Base-by-base conservation (phyloP, 106 monocot genomes). In the Dendrobium chrysotoxum region DNA sequence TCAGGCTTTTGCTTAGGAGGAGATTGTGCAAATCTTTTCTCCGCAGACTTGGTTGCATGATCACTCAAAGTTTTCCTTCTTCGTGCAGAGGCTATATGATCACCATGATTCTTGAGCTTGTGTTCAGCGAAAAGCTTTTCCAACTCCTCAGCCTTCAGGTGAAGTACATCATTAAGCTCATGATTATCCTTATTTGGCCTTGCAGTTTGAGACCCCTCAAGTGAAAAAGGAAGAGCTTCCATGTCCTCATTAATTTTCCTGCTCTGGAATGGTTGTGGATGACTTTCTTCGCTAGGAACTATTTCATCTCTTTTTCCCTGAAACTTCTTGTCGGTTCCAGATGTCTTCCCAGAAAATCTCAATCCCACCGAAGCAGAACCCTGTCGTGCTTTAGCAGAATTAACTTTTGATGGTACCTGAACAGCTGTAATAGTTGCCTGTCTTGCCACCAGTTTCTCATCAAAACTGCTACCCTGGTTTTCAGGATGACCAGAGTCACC, bases 91-190 rank as follows among this genome's bases (percentile, higher is more conserved):
- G 82, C 50, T 55, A 81, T 74, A 26, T 87, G 88, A 71, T 91
- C 89, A 81, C 72, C 81, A 45, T 81, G 82, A 80, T 82, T 82
- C 77, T 89, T 88, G 26, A 92, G 90, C 86, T 90, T 94, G 86
- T 94, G 92, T 64, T 86, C 93, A 76, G 94, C 96, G 80, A 90
- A 96, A 50, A 94, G 90, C 80, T 90, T 93, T 87, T 96, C 96
- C 83, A 96, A 76, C 80, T 96, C 94, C 75, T 90, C 87, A 13
- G 96, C 96, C 79, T 96, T 96, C 86, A 89, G 84, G 79, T 90
- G 87, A 57, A 96, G 85, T 64, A 88, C 95, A 82, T 86, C 90
- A 75, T 96, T 92, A 54, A 94, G 83, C 31, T 87, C 91, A 57
- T 90, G 87, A 84, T 89, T 89, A 81, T 91, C 91, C 82, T 86